Percentiles rank a stretch among this genome's conserved stretches.
Conservation (phyloP, 345 rosid genomes). For the Eutrema japonicum region DNA sequence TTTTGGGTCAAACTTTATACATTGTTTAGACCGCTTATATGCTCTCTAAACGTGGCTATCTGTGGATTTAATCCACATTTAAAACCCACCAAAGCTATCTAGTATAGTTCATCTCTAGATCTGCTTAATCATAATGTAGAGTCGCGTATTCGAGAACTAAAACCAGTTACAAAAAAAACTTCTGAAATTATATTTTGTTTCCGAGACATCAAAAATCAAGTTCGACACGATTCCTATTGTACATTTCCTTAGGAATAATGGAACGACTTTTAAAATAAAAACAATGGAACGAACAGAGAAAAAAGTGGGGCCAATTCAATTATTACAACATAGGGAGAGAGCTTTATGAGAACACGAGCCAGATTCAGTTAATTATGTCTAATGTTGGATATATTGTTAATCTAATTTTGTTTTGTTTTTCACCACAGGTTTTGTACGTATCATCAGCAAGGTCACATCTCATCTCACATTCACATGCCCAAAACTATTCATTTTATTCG, state of each 20-base stretch:
- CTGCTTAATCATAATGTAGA: background rate
- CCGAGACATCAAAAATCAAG: constrained; percentile 21
- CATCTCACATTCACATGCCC: constrained; percentile 43
- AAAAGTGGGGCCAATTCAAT: constrained; percentile 33
- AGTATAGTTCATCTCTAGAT: too few relatives aligned
- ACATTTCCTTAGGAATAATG: constrained; percentile 13
- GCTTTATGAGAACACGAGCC: constrained; percentile 45
- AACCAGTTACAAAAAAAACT: constrained; percentile 12
- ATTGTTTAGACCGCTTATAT: background rate
- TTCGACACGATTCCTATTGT: constrained; percentile 20
- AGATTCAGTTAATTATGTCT: constrained; percentile 45
- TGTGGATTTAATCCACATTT: background rate
- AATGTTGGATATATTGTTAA: constrained; percentile 24
- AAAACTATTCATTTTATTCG: constrained; percentile 40
- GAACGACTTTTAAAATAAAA: constrained; percentile 24
- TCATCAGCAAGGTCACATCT: constrained; percentile 43
- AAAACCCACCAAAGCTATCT: background rate
- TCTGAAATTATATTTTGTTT: background rate
- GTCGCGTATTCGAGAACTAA: constrained; percentile 1
- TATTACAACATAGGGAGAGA: constrained; percentile 37
- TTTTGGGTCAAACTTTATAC: too few relatives aligned
- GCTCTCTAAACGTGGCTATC: background rate
- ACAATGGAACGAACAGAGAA: constrained; percentile 15
- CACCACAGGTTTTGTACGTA: constrained; percentile 35
- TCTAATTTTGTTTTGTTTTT: constrained; percentile 19